Percentiles rank a stretch among this genome's conserved stretches.
These are phyloP conservation scores for Funneliformis geosporum DNA, from an alignment of 192 early-diverging fungal species.

Conservation along the genomic window DNA sequence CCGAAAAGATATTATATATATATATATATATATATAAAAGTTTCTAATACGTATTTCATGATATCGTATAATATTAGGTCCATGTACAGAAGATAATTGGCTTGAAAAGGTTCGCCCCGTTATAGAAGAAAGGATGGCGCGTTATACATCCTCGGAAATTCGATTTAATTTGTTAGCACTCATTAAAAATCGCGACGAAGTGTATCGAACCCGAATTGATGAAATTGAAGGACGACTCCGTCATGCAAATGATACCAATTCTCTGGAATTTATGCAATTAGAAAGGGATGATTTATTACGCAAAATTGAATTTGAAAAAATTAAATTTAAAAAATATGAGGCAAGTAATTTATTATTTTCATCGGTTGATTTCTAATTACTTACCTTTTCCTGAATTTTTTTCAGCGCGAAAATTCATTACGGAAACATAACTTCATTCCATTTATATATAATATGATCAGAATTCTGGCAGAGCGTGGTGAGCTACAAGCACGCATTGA, in stretches of 20 bases:
- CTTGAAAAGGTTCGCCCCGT: slow-evolving; percentile 60
- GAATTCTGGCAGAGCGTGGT: slow-evolving; percentile 19
- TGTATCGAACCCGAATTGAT: slow-evolving; percentile 51
- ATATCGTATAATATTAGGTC: slow-evolving; percentile 42
- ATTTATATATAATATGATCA: slow-evolving; percentile 64
- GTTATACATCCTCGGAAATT: slow-evolving; percentile 63
- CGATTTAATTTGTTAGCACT: slow-evolving; percentile 83
- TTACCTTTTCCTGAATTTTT: slow-evolving; percentile 14
- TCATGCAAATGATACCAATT: slow-evolving; percentile 41
- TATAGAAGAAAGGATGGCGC: slow-evolving; percentile 69
- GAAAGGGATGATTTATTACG: slow-evolving; percentile 54
- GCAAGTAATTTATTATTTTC: slow-evolving; percentile 32
- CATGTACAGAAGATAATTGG: slow-evolving; percentile 67
- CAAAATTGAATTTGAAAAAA: slow-evolving; percentile 60
- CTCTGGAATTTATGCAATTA: slow-evolving; percentile 45
- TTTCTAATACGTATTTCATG: background rate
- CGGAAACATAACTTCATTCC: slow-evolving; percentile 80
- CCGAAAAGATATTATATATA: too few species aligned
- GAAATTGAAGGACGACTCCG: slow-evolving; percentile 53
- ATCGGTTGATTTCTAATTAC: background rate
- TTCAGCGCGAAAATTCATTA: slow-evolving; percentile 65
- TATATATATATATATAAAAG: too few species aligned
- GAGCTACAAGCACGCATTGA: slow-evolving; percentile 7
- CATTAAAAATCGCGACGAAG: slow-evolving; percentile 63
- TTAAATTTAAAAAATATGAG: slow-evolving; percentile 60